Evolutionary conservation across 768 basidiomycete species (phyloP).

Genomic region (Kwoniella pini): DNA sequence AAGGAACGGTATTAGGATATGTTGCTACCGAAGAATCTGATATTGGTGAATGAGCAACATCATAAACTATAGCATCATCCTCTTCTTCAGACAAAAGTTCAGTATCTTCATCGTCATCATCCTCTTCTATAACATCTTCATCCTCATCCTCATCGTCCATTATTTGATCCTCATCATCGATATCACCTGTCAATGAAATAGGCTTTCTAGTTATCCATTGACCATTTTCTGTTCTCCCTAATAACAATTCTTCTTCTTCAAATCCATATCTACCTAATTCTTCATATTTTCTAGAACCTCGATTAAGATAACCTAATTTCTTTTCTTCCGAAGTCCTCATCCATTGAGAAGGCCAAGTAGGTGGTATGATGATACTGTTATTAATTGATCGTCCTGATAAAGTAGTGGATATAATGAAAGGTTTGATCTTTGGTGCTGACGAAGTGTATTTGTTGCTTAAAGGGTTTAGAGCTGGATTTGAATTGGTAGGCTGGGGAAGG

Average conservation of each 20-base stretch:
- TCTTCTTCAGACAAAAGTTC: constrained; percentile 17
- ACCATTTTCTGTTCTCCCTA: constrained; percentile 5
- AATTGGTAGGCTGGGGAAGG: constrained; percentile 26
- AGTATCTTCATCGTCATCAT: constrained; percentile 17
- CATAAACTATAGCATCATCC: constrained; percentile 10
- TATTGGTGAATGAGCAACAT: constrained; percentile 10
- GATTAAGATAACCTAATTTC: constrained; percentile 27
- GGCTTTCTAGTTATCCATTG: constrained; percentile 13
- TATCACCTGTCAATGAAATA: background rate
- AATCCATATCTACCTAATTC: constrained; percentile 6
- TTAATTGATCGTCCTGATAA: constrained; percentile 50
- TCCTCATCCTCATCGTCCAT: constrained; percentile 10
- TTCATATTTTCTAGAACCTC: constrained; percentile 21
- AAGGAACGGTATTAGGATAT: constrained; percentile 50
- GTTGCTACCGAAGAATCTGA: constrained; percentile 36
- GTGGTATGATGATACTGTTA: constrained; percentile 49
- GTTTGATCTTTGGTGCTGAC: constrained; percentile 11
- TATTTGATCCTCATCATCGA: background rate
- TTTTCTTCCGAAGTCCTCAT: constrained; percentile 8
- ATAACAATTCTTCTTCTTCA: background rate
- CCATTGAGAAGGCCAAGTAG: constrained; percentile 40
- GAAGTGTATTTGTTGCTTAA: constrained; percentile 1
- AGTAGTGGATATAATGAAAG: constrained; percentile 34
- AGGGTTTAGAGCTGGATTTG: no score
- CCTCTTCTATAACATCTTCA: constrained; percentile 2